Percentiles rank a stretch among this genome's conserved stretches.
These are phyloP conservation scores for Heracleum sosnowskyi DNA, from an alignment of 129 eudicot genomes.

Conservation along the genomic window DNA sequence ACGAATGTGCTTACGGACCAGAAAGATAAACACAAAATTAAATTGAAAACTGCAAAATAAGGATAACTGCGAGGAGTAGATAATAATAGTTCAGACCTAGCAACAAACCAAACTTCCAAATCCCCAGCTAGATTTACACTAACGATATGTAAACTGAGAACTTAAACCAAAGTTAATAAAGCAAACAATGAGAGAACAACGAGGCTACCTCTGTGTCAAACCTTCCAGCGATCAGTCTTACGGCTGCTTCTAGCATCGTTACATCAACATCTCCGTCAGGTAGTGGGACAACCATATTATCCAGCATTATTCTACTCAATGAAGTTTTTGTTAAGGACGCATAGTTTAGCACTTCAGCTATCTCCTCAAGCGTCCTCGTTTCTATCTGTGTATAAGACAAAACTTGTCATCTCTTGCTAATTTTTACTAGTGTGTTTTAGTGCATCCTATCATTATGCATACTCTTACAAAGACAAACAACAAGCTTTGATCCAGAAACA, in stretches of 20 bases:
- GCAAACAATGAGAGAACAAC: background rate
- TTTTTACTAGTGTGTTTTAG: background rate
- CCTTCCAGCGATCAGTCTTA: conserved; percentile 48
- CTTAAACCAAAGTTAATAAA: background rate
- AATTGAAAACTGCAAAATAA: too few species aligned
- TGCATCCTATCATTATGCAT: background rate
- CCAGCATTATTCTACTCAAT: conserved; percentile 85
- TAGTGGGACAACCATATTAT: conserved; percentile 90
- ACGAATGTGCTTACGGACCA: background rate
- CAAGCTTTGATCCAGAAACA: background rate
- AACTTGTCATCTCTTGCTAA: background rate
- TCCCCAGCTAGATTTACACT: background rate
- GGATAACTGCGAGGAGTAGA: too few species aligned
- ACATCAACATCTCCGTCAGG: conserved; percentile 73
- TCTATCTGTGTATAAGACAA: conserved; percentile 45
- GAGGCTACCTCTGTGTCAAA: conserved; percentile 79
- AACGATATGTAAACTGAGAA: background rate
- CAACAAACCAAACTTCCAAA: background rate
- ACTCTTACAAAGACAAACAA: background rate
- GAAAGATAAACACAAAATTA: background rate
- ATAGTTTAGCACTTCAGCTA: conserved; percentile 65
- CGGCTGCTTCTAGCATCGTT: conserved; percentile 92
- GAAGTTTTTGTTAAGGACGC: conserved; percentile 50
- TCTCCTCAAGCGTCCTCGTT: conserved; percentile 86
- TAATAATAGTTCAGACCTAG: background rate